Base-by-base conservation (phyloP, 1,284 basidiomycete genomes). In the Cryptococcus sp. region DNA sequence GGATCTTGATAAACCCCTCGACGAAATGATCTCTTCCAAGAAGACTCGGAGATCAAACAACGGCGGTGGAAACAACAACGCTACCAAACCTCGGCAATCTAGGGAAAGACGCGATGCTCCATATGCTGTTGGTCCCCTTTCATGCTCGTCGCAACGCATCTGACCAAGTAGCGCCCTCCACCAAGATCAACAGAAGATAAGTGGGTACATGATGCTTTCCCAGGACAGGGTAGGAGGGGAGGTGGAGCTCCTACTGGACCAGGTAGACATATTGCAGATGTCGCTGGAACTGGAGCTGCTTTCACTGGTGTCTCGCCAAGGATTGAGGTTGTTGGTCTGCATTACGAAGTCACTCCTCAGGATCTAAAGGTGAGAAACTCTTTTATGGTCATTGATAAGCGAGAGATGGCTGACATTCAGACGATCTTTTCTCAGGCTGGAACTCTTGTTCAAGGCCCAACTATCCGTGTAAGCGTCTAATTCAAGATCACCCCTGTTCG, bases 351-450 rank as follows among this genome's bases (percentile, higher is more conserved):
- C 46, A 88, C 86, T 53, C 81, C 86, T 67, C 85, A 84, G 77
- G 92, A 97, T 76, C 80, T 94, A 52, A 85, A 82, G 79, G 91
- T 94, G 63, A 66, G 87, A 78, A 19, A n/a, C n/a, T n/a, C n/a
- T 21, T n/a, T 40, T 14, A 7, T 7, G 4, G 7, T 40, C 37
- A 18, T 5, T 21, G 37, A 18, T 5, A n/a, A 7, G 14, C 5
- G 7, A 18, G 5, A 7, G 37, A 14, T 40, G 16, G 37, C n/a
- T n/a, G 16, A 18, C 37, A 14, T 22, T 16, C 10, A 94, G 91
- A 80, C 81, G 73, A 91, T 97, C 63, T 98, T 97, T 80, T 85
- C 87, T 61, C 85, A 89, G 74, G 86, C 91, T 72, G 93, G 92
- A 77, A 89, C 88, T 75, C 84, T 98, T 72, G 82, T 87, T 69